These are phyloP conservation scores for Cryptococcus sp. DNA, from an alignment of 1,284 basidiomycete genomes.

Conservation along the genomic window DNA sequence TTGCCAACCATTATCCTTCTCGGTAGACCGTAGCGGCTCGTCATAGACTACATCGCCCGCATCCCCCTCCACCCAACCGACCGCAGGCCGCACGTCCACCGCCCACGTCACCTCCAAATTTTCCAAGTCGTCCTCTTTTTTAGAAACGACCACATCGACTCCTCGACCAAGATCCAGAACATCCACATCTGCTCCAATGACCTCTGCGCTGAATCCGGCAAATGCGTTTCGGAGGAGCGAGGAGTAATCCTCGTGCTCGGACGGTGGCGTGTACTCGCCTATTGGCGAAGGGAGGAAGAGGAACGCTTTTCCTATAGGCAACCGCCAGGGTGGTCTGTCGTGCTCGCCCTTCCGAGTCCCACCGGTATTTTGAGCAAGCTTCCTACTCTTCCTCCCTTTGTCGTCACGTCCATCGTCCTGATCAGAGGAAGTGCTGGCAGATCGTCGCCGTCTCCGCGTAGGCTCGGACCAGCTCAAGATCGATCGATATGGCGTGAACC, in stretches of 20 bases:
- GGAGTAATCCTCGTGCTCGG: slow-evolving; percentile 13
- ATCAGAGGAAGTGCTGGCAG: too few relatives aligned
- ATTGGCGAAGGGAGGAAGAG: slow-evolving; percentile 16
- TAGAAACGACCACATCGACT: background rate
- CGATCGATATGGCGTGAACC: slow-evolving; percentile 19
- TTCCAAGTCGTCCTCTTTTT: slow-evolving; percentile 4
- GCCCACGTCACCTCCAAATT: background rate
- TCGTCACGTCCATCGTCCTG: background rate
- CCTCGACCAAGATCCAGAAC: slow-evolving; percentile 7
- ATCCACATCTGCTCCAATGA: slow-evolving; percentile 14
- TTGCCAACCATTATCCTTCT: background rate
- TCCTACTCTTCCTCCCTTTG: background rate
- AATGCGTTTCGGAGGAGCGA: slow-evolving; percentile 19
- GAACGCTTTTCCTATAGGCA: slow-evolving; percentile 19
- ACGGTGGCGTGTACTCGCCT: slow-evolving; percentile 15
- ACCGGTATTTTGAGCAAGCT: too few relatives aligned
- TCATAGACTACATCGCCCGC: background rate
- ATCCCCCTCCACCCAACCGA: background rate
- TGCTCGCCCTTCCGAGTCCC: background rate
- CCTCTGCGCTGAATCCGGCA: slow-evolving; percentile 17
- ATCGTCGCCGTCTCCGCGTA: background rate
- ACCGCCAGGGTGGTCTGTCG: slow-evolving; percentile 20
- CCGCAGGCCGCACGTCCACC: background rate
- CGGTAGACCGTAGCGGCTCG: background rate
- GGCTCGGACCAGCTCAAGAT: slow-evolving; percentile 12